Evolutionary conservation across 768 basidiomycete species (phyloP).

Genomic region (Udeniomyces megalosporus): DNA sequence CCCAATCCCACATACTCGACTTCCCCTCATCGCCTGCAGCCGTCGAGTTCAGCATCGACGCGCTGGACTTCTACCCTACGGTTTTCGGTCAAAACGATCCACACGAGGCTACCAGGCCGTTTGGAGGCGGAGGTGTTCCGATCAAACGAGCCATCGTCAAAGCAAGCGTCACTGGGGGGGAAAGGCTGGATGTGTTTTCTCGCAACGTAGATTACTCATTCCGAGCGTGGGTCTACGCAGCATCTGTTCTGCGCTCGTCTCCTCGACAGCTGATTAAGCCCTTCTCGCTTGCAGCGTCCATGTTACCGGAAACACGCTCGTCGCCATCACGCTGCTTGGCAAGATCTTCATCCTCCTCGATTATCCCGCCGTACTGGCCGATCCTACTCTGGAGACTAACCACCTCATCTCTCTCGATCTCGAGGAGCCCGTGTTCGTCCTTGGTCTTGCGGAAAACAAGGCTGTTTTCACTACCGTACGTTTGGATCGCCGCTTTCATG

Average conservation of each 20-base stretch:
- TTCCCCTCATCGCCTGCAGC: not conserved
- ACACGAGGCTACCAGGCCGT: not conserved
- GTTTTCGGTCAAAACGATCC: not conserved
- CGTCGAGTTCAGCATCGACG: slow-evolving; percentile 4
- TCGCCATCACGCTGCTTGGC: slow-evolving; percentile 1
- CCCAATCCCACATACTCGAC: slow-evolving; percentile 1
- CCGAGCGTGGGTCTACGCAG: not conserved
- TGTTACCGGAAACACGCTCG: not conserved
- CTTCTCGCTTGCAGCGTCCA: no score
- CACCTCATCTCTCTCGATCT: slow-evolving; percentile 2
- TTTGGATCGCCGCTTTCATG: not conserved
- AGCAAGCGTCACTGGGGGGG: not conserved
- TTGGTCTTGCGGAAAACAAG: not conserved
- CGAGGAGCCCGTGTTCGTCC: slow-evolving; percentile 2
- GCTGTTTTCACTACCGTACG: slow-evolving; percentile 3
- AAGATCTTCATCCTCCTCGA: slow-evolving; percentile 8
- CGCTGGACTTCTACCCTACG: not conserved
- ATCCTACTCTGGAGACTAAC: not conserved
- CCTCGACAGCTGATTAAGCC: no score
- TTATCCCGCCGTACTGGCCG: not conserved
- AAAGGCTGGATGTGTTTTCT: not conserved
- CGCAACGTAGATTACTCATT: not conserved
- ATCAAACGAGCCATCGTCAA: not conserved
- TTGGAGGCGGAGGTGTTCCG: not conserved
- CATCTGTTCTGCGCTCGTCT: not conserved